Evolutionary conservation across 2,329 filamentous ascomycete species (phyloP), one percentile per base, ranked within the genome.

Genomic region (Diaporthe citri): DNA sequence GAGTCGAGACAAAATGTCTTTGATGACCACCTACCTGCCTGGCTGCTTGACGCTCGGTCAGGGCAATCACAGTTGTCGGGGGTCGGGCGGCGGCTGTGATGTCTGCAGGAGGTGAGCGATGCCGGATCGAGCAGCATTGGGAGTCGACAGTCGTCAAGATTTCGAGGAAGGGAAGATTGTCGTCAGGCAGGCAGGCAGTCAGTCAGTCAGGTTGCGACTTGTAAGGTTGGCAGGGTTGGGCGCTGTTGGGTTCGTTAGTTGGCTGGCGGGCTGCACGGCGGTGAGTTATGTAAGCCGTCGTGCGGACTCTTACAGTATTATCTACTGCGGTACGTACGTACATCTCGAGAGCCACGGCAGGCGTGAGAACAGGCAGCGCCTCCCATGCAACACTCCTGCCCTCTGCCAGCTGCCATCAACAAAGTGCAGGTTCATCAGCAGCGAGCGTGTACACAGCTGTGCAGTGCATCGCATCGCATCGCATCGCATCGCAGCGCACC

Each of bases 161-260:
- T 41, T 48, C 60, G 41, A 34, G 1, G 17, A 48, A 34, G 15
- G 48, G n/a, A 17, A 5, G 17, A 20, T 8, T 64, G 20, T 64
- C n/a, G 22, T 64, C 59, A 31, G 36, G 0, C 34, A 60, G 55
- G 4, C 55, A 57, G 55, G 3, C 48, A 52, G 41, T 20, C 41
- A 43, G 43, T 22, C 43, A 22, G 28, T 41, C 34, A 41, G n/a
- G 57, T 48, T 15, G 25, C 60, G 43, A 48, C 41, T 13, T 48
- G 31, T 52, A 28, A 51, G 64, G 64, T 55, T 55, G 34, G 48
- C 64, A 69, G 64, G 64, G 64, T 69, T 69, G 64, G 48, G 64
- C 64, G 34, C 64, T 69, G 64, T 41, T 69, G 48, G 48, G 48
- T 34, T 52, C 12, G 62, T 28, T 5, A 17, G 60, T 20, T 46